Percentiles rank a stretch among this genome's conserved stretches.
Conservation (phyloP, 805 yeast genomes). For the Lipomyces kockii region DNA sequence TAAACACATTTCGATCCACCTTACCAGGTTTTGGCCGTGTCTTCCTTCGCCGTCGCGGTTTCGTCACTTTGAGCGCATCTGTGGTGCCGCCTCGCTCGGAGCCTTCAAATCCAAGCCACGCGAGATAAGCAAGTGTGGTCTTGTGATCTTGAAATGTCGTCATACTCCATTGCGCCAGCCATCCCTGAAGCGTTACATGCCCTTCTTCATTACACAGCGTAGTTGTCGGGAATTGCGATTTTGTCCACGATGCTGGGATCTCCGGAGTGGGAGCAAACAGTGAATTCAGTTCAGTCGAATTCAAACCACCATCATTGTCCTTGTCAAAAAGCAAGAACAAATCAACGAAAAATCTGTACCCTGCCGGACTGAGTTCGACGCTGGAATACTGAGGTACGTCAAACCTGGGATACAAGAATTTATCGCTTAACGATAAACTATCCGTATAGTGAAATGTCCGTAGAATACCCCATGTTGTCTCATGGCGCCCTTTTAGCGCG, state of each 20-base stretch:
- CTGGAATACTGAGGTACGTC: constrained; percentile 76
- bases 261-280: constrained; percentile 93
- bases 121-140: constrained; percentile 84
- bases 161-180: constrained; percentile 99
- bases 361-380: constrained; percentile 90
- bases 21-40: constrained; percentile 65
- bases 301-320: constrained; percentile 96
- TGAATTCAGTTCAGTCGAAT: constrained; percentile 66
- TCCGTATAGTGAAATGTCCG: constrained; percentile 90
- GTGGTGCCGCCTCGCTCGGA: constrained; percentile 43
- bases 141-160: constrained; percentile 85
- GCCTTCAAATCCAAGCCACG: constrained; percentile 82
- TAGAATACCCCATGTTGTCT: constrained; percentile 94
- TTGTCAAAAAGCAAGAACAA: constrained; percentile 84
- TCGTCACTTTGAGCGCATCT: constrained; percentile 76
- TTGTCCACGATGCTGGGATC: constrained; percentile 83
- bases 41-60: constrained; percentile 71
- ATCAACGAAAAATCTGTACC: constrained; percentile 90
- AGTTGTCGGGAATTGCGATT: constrained; percentile 80
- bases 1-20: constrained; percentile 84
- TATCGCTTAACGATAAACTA: constrained; percentile 81
- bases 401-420: constrained; percentile 71
- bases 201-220: constrained; percentile 92
- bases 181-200: constrained; percentile 89
- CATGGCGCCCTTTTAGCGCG: constrained; percentile 92